Evolutionary conservation across 768 basidiomycete species (phyloP), one percentile per base, ranked within the genome.

Genomic region (Kwoniella heveanensis): DNA sequence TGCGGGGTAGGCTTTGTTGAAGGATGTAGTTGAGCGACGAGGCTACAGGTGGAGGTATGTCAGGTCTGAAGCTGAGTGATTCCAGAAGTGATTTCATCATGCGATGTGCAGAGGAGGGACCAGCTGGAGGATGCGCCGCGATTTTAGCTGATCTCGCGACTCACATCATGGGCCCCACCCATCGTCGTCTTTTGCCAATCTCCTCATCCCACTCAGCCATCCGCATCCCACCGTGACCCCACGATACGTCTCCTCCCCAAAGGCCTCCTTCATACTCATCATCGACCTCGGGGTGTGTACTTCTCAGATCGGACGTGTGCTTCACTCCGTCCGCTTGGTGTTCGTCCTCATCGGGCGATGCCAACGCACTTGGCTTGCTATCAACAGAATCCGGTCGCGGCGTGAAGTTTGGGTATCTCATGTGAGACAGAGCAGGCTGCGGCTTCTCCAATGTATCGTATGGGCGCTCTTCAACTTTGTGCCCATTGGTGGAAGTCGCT

Each of bases 121-220:
- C n/a, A n/a, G n/a, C n/a, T n/a, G n/a, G n/a, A n/a, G n/a, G n/a
- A n/a, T n/a, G n/a, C n/a, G n/a, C n/a, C n/a, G n/a, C n/a, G n/a
- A n/a, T n/a, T n/a, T n/a, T n/a, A n/a, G n/a, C n/a, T n/a, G n/a
- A n/a, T n/a, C n/a, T n/a, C n/a, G 22, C 39, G n/a, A 76, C 76
- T 62, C 47, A 79, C 78, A 79, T 52, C 67, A 79, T 74, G 1
- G 78, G 78, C 27, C 78, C 78, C 27, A 79, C 76, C 78, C 78
- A 79, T 39, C 74, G 37, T 29, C 49, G 62, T 29, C 64, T 54
- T 44, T 57, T 57, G 6, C 70, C 68, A 12, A 50, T 47, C 29
- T 51, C 57, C 10, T 65, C 60, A 60, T 74, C 71, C 68, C 69
- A 72, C 46, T 75, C 75, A 13, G 66, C 73, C 62, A 68, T 70